Evolutionary conservation across 176 grass and related monocot genomes (phyloP), one percentile per base, ranked within the genome.

Genomic region (Oryza longistaminata): DNA sequence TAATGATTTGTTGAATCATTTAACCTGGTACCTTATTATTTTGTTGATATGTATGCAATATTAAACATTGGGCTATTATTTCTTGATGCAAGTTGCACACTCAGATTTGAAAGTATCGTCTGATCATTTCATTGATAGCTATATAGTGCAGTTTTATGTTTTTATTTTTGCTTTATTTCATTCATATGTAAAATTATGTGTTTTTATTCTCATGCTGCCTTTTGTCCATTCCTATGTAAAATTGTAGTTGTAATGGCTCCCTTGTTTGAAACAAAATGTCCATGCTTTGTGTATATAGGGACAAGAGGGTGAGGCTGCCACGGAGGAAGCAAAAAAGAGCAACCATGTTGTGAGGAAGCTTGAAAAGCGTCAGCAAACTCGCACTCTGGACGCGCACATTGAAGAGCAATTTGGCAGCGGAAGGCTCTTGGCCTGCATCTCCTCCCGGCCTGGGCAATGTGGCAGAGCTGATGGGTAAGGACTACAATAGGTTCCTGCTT

Each of bases 361-460:
- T 11, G 95, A 94, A 31, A 94, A 97, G 81, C 90, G 92, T 11
- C 88, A 94, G 40, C 53, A 89, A 84, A 88, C 78, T 0, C 95
- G 95, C 0, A 84, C 83, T 7, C 90, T 97, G 9, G 92, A 97
- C 53, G 8, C 86, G 0, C 95, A 97, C 74, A 97, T 97, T 26
- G 95, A 97, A 50, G 95, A 97, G 78, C 95, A 97, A 48, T 97
- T 97, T 74, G 22, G 92, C 0, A 69, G 90, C 64, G 95, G 95
- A 62, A 86, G 95, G 88, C 52, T 97, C 49, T 73, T 94, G 78
- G 95, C 95, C 25, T 92, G 86, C 71, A 94, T 97, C 53, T 92
- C 95, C 3, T 97, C 95, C 33, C 95, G 95, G 17, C 95, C 95
- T 29, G 95, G 95, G 19, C 95, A 97, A 53, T 97, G 94, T 65